phyloP scores from a whole-genome alignment of 2,329 filamentous ascomycete genomes.

The Alternaria burnsii region DNA sequence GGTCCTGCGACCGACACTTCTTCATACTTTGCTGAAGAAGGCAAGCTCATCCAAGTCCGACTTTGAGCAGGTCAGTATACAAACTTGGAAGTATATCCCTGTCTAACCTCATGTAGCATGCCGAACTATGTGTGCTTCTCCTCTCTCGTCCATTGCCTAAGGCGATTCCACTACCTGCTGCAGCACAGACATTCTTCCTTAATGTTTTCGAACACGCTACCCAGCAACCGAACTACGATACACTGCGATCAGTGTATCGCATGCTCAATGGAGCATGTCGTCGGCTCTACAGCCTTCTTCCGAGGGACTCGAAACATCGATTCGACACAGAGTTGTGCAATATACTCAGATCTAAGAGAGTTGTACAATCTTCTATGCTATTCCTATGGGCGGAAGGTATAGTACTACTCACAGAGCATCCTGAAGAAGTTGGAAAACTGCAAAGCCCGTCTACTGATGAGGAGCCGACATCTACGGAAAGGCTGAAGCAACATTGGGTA shows the following conservation, averaged over 20 bases:
- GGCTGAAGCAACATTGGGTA: conserved; percentile 33
- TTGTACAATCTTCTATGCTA: conserved; percentile 38
- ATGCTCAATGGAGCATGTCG: conserved; percentile 50
- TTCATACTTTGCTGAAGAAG: conserved; percentile 46
- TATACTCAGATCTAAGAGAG: conserved; percentile 35
- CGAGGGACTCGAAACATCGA: conserved; percentile 26
- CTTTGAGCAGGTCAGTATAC: conserved; percentile 41
- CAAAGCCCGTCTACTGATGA: conserved; percentile 4
- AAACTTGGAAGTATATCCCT: background rate
- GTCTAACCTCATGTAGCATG: conserved; percentile 31
- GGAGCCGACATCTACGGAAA: conserved; percentile 11
- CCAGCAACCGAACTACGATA: conserved; percentile 31
- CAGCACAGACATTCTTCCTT: conserved; percentile 47
- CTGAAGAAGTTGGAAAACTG: conserved; percentile 9
- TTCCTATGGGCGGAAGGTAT: conserved; percentile 47
- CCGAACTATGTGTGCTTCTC: conserved; percentile 41
- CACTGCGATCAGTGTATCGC: conserved; percentile 39
- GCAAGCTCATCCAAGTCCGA: conserved; percentile 40
- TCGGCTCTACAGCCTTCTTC: conserved; percentile 37
- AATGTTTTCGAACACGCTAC: conserved; percentile 41
- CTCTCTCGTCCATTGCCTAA: conserved; percentile 45
- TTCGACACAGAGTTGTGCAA: conserved; percentile 42
- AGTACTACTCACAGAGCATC: conserved; percentile 38
- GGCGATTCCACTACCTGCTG: conserved; percentile 40
- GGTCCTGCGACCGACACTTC: conserved; percentile 38